A percentile compares a stretch with the other conserved stretches of the same genome.
Conservation (phyloP, 352 stramenopile species). For the Pythium diclinum region DNA sequence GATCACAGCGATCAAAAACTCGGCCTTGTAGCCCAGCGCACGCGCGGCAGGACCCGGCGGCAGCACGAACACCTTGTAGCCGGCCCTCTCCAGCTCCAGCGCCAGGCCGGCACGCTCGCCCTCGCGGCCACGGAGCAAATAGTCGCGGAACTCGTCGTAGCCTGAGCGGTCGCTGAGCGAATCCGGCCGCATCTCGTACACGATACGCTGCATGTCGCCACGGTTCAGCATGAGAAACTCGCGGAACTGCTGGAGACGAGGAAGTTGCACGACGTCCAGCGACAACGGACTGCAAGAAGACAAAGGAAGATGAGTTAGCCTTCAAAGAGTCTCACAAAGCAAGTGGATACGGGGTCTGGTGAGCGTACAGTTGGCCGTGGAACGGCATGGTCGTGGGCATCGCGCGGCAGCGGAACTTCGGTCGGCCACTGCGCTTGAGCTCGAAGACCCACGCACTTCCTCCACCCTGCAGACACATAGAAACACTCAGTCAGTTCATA, state of each 20-base stretch:
- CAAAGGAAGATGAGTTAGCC: neutral
- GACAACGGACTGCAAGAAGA: conserved; percentile 40
- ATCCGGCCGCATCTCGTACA: conserved; percentile 71
- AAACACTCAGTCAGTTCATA: conserved; percentile 3
- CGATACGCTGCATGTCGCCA: conserved; percentile 40
- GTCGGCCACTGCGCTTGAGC: conserved; percentile 43
- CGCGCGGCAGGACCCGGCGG: conserved; percentile 58
- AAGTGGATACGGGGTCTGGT: conserved; percentile 8
- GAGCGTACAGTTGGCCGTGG: conserved; percentile 29
- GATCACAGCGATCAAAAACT: conserved; percentile 68
- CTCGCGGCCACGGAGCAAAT: conserved; percentile 54
- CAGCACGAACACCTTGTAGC: conserved; percentile 78
- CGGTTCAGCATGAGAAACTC: conserved; percentile 69
- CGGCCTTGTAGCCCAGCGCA: conserved; percentile 67
- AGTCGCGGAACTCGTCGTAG: conserved; percentile 64
- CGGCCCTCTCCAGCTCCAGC: conserved; percentile 54
- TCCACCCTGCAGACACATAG: conserved; percentile 19
- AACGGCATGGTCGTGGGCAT: conserved; percentile 32
- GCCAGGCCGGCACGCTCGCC: conserved; percentile 50
- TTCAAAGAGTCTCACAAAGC: neutral
- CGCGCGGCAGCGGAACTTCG: conserved; percentile 49
- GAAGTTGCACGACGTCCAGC: conserved; percentile 60
- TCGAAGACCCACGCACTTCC: conserved; percentile 42
- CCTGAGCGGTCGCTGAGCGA: conserved; percentile 44
- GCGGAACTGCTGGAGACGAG: conserved; percentile 50